Evolutionary conservation across 1,139 yeast genomes (phyloP).

Genomic region (Nakaseomyces nivariensis): DNA sequence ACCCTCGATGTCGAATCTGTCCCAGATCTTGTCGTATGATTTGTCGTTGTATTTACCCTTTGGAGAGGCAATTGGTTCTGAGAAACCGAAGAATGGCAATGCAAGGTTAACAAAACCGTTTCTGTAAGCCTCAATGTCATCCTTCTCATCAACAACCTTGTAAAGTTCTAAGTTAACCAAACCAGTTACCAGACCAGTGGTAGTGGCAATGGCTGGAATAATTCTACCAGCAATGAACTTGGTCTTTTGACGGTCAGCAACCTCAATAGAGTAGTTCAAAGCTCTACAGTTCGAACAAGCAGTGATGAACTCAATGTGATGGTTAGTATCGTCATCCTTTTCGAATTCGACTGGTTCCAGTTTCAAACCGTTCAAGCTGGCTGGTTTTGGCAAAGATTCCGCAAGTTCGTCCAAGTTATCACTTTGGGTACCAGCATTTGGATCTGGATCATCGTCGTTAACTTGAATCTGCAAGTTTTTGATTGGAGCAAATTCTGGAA

Average conservation of each 20-base stretch:
- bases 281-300: constrained; percentile 97
- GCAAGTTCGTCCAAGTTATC: constrained; percentile 54
- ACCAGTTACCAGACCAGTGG: constrained; percentile 95
- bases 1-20: constrained; percentile 74
- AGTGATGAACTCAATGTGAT: constrained; percentile 92
- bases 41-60: constrained; percentile 75
- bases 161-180: constrained; percentile 84
- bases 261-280: constrained; percentile 72
- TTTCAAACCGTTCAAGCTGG: constrained; percentile 81
- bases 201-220: constrained; percentile 97
- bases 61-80: constrained; percentile 86
- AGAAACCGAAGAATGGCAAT: constrained; percentile 90
- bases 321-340: constrained; percentile 94
- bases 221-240: constrained; percentile 88
- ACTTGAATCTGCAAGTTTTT: constrained; percentile 76
- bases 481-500: constrained; percentile 65
- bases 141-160: constrained; percentile 70
- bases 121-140: constrained; percentile 76
- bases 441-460: constrained; percentile 81
- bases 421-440: constrained; percentile 50
- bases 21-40: constrained; percentile 87
- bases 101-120: constrained; percentile 93
- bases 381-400: constrained; percentile 76
- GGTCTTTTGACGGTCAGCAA: constrained; percentile 67
- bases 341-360: constrained; percentile 85